Percentiles rank a stretch among this genome's conserved stretches.
Evolutionary conservation across 169 alveolate genomes (phyloP).

Genomic region (Eimeria tenella): DNA sequence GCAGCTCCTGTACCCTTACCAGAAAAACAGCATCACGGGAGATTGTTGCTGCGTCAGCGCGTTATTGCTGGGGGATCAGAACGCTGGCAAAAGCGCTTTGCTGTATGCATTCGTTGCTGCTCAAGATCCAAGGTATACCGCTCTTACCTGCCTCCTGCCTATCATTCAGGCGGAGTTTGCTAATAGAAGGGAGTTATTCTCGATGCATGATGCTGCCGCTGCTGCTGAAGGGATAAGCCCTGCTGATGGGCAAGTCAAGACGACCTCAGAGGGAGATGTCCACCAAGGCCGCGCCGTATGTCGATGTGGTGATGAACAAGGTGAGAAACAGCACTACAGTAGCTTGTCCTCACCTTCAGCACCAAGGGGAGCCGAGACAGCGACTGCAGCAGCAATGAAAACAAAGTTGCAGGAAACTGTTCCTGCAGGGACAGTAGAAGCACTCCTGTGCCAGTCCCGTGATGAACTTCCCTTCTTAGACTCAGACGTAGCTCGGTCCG

Average conservation of each 20-base stretch:
- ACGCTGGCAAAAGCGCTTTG: conserved; percentile 80
- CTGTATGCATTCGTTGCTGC: conserved; percentile 54
- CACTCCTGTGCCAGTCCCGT: conserved; percentile 18
- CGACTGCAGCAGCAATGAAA: conserved; percentile 1
- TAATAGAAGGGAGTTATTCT: conserved; percentile 41
- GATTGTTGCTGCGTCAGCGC: conserved; percentile 30
- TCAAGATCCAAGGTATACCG: conserved; percentile 44
- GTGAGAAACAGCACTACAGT: background rate
- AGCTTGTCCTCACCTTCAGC: background rate
- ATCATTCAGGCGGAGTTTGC: conserved; percentile 71
- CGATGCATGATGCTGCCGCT: background rate
- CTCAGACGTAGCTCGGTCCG: conserved; percentile 78
- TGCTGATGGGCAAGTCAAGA: background rate
- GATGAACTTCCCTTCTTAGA: conserved; percentile 81
- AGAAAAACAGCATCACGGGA: background rate
- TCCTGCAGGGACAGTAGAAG: conserved; percentile 18
- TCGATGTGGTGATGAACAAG: background rate
- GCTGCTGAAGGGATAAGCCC: background rate
- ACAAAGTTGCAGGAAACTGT: background rate
- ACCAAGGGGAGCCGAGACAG: background rate
- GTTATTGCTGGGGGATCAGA: conserved; percentile 78
- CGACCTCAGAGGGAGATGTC: background rate
- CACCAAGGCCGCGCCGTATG: background rate
- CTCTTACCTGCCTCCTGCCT: conserved; percentile 73
- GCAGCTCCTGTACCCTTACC: conserved; percentile 19